phyloP scores from a whole-genome alignment of 495 filamentous ascomycete species.

The Penicillium goetzii region DNA sequence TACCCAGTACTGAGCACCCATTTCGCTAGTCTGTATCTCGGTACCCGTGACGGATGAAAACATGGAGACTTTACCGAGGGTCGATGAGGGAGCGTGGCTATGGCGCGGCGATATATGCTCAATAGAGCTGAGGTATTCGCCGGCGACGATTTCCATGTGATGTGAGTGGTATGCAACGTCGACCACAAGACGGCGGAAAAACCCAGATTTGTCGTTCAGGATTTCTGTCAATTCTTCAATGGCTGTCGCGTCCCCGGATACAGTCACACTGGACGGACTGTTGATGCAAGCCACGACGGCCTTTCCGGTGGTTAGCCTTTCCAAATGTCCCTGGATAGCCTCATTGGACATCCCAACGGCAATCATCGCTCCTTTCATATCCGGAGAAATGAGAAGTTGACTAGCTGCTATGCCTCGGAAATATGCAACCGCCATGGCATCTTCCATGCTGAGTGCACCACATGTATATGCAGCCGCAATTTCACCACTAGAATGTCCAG shows the following conservation, averaged over 20 bases:
- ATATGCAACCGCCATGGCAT: slow-evolving; percentile 38
- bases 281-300: slow-evolving; percentile 52
- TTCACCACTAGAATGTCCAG: slow-evolving; percentile 67
- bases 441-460: slow-evolving; percentile 39
- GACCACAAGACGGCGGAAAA: slow-evolving; percentile 39
- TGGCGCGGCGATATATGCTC: slow-evolving; percentile 10
- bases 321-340: background rate
- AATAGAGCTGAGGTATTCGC: slow-evolving; percentile 30
- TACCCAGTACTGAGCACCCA: slow-evolving; percentile 45
- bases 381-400: slow-evolving; percentile 16
- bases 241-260: slow-evolving; percentile 40
- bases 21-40: slow-evolving; percentile 15
- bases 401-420: slow-evolving; percentile 29
- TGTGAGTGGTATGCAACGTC: slow-evolving; percentile 66
- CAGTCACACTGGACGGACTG: slow-evolving; percentile 48
- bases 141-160: slow-evolving; percentile 53
- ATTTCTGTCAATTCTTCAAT: slow-evolving; percentile 32
- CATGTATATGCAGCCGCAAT: slow-evolving; percentile 49
- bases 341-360: slow-evolving; percentile 32
- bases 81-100: background rate
- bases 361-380: slow-evolving; percentile 37
- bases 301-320: slow-evolving; percentile 8
- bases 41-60: slow-evolving; percentile 49
- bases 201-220: slow-evolving; percentile 4
- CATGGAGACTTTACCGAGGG: slow-evolving; percentile 9